Evolutionary conservation across 2,329 filamentous ascomycete species (phyloP), one percentile per base, ranked within the genome.

Genomic region (Metarhizium guizhouense): DNA sequence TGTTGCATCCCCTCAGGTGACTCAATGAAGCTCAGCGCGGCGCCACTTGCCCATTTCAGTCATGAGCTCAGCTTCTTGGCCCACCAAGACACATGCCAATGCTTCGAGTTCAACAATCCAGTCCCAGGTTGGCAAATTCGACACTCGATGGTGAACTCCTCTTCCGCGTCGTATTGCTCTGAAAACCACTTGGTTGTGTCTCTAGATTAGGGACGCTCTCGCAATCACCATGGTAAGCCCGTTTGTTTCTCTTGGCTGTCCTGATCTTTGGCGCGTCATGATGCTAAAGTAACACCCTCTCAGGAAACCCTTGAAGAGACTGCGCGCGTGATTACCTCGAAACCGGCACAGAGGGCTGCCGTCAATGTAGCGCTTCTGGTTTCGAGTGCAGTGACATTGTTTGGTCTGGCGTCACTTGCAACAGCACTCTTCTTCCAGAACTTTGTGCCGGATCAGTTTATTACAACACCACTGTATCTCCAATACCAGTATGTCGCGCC

Each of bases 361-460:
- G 66, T 83, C 47, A 77, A 76, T 57, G 70, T 73, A 2, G 64
- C 72, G 16, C 68, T 83, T 20, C 70, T 81, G 20, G 62, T 71
- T 5, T 68, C 68, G 11, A 68, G 72, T 3, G 76, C 76, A 2
- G 58, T 70, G 2, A 65, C 73, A 7, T 70, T 84, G 54, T 70
- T 82, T 29, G 69, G 70, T 16, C 62, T 80, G 10, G 78, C 80
- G 4, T 71, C 72, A 0, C 58, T 81, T 29, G 75, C 72, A 14
- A 82, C 82, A 34, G 66, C 76, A 2, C 61, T 80, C 2, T 81
- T 83, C 61, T 83, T 83, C 64, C 74, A 77, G 61, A 76, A 75
- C 60, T 82, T 81, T 59, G 70, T 84, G 1, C 81, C 81, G 1
- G 75, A 82, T 59, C 76, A 80, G 62, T 70, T 81, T 49, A 73